Percentiles rank a stretch among this genome's conserved stretches.
Conservation (phyloP, 371 early-diverging fungal genomes). For the Mortierella sp. region DNA sequence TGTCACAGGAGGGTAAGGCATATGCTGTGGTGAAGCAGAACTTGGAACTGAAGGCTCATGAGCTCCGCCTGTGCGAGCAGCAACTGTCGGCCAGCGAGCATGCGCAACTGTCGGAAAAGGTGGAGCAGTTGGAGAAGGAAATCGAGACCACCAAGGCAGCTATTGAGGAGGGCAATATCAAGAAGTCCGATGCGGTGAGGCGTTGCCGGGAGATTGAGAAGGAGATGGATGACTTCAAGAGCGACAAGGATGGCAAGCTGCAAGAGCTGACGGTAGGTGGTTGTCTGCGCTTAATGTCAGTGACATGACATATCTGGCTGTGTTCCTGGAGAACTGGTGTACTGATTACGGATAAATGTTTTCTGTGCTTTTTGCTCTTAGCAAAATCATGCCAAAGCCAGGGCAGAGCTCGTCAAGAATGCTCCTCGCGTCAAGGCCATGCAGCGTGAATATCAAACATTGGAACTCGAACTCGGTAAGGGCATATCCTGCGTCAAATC, state of each 20-base stretch:
- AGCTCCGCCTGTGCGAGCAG: constrained; percentile 76
- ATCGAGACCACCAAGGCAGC: constrained; percentile 60
- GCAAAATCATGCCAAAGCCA: constrained; percentile 72
- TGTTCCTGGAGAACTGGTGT: too few relatives aligned
- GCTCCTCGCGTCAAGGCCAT: constrained; percentile 71
- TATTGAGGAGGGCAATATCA: constrained; percentile 60
- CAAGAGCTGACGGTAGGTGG: constrained; percentile 75
- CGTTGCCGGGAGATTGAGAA: constrained; percentile 75
- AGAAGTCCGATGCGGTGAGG: constrained; percentile 59
- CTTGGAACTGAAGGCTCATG: constrained; percentile 81
- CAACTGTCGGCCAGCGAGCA: constrained; percentile 80
- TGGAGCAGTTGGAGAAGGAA: constrained; percentile 59
- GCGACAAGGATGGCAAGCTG: constrained; percentile 87
- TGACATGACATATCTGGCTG: too few relatives aligned
- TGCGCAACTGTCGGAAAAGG: constrained; percentile 63
- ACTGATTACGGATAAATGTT: not conserved
- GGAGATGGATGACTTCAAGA: constrained; percentile 92
- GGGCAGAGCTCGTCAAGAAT: constrained; percentile 66
- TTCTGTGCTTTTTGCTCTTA: constrained; percentile 31
- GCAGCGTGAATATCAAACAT: constrained; percentile 79
- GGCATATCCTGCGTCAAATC: not conserved
- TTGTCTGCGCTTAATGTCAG: not conserved
- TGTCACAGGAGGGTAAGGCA: constrained; percentile 59
- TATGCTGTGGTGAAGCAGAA: constrained; percentile 68
- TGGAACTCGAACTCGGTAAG: constrained; percentile 77